phyloP scores from a whole-genome alignment of 768 basidiomycete genomes.

The Phlebiopsis flavidoalba region DNA sequence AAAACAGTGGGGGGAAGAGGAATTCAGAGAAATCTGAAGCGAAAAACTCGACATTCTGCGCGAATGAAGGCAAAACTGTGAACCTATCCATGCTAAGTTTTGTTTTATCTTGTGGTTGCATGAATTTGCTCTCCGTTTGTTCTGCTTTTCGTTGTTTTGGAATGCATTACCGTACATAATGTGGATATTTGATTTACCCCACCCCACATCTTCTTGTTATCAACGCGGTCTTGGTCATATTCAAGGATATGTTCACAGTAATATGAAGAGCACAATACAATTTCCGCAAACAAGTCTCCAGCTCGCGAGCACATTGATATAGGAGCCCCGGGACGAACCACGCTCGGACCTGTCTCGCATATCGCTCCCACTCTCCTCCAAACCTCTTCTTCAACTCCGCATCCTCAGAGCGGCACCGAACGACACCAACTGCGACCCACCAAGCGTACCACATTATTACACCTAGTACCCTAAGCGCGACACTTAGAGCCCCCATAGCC shows the following conservation, averaged over 20 bases:
- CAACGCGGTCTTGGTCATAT: not conserved
- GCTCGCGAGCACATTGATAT: not conserved
- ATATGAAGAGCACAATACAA: not conserved
- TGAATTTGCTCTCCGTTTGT: not conserved
- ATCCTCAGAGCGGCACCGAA: slow-evolving; percentile 11
- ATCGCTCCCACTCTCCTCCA: slow-evolving; percentile 16
- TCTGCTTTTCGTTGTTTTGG: not conserved
- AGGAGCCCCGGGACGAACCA: slow-evolving; percentile 18
- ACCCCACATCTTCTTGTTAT: not conserved
- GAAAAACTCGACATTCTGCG: slow-evolving; percentile 21
- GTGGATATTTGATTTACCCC: not conserved
- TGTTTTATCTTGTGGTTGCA: not conserved
- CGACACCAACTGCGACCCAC: slow-evolving; percentile 8
- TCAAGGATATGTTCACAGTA: too few species aligned
- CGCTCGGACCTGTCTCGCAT: slow-evolving; percentile 11
- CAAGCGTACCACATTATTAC: slow-evolving; percentile 4
- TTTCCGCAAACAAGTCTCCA: not conserved
- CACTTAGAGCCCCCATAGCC: not conserved
- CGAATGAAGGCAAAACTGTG: not conserved
- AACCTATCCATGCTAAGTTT: not conserved
- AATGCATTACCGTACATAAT: not conserved
- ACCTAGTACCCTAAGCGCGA: not conserved
- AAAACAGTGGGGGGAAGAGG: slow-evolving; percentile 40
- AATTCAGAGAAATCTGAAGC: slow-evolving; percentile 33
- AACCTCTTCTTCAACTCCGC: slow-evolving; percentile 14